Evolutionary conservation across 768 basidiomycete genomes (phyloP), one percentile per base, ranked within the genome.

Genomic region (Termitomyces sp.): DNA sequence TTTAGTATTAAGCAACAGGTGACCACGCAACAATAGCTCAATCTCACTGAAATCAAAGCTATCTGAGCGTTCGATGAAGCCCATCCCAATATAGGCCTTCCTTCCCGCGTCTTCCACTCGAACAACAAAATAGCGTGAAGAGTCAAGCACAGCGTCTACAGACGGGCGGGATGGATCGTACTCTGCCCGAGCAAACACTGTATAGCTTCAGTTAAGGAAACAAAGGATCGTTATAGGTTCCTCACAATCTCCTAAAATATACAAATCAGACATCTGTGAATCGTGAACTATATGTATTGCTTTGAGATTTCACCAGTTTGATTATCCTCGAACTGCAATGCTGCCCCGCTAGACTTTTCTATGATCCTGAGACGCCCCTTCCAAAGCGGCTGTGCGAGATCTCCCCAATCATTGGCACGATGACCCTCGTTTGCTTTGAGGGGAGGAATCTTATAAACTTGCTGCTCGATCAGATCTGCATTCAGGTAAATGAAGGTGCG

Each of bases 91-190:
- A 66, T 92, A 94, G 1, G 95, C 94, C 68, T 91, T 89, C 69
- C 81, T 85, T 21, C 92, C 92, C 15, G 76, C 78, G 63, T 95
- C 94, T 68, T 97, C 94, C 2, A 97, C 89, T 53, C 92, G 81
- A 42, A 97, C 76, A 15, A 96, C 94, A 67, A 98, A 98, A 68
- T 98, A 98, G 48, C 94, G 84, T 11, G 94, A 95, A 1, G 93
- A 95, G 69, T 98, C 94, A 28, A 97, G 78, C 15, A 95, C 94
- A n/a, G 91, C 89, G 62, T 98, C 94, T n/a, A 98, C 91, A 30
- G 82, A 86, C 5, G 92, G 91, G 56, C 84, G 85, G 44, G 80
- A 72, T 15, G 85, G 78, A 65, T 91, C 87, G 66, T 97, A 98
- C 44, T 82, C 82, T 15, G 93, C 85, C 61, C 82, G 86, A 43